Evolutionary conservation across 768 basidiomycete genomes (phyloP).

Genomic region (Boletus vinaceobasis): DNA sequence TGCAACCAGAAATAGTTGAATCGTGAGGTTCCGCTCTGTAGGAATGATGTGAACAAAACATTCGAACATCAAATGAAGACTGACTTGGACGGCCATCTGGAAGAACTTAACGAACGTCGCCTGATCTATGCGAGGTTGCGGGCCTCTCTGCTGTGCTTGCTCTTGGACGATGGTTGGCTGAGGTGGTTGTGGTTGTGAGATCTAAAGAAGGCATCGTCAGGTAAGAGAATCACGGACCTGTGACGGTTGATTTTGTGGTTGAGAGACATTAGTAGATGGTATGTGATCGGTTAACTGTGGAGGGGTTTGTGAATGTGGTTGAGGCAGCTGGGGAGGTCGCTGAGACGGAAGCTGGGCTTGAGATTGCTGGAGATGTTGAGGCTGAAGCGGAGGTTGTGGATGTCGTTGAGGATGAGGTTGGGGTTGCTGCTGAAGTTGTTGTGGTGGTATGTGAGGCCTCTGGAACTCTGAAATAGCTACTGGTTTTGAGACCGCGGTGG

Average conservation of each 20-base stretch:
- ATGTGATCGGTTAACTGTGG: background rate
- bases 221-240: background rate
- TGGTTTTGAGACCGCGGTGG: background rate
- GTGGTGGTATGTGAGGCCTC: background rate
- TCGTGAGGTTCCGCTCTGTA: slow-evolving; percentile 14
- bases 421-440: background rate
- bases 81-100: slow-evolving; percentile 19
- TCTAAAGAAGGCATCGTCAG: background rate
- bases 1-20: slow-evolving; percentile 11
- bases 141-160: background rate
- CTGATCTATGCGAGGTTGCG: slow-evolving; percentile 1
- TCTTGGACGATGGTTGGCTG: slow-evolving; percentile 5
- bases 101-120: slow-evolving; percentile 22
- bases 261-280: background rate
- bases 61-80: slow-evolving; percentile 6
- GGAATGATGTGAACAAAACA: background rate
- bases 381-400: background rate
- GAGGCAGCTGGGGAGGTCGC: slow-evolving; percentile 1
- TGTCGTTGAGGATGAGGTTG: background rate
- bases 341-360: background rate
- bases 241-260: background rate
- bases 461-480: background rate
- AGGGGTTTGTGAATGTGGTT: background rate
- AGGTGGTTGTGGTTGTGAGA: background rate
- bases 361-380: background rate